Base-by-base conservation (phyloP, 257 asterid genomes). In the Perilla frutescens region DNA sequence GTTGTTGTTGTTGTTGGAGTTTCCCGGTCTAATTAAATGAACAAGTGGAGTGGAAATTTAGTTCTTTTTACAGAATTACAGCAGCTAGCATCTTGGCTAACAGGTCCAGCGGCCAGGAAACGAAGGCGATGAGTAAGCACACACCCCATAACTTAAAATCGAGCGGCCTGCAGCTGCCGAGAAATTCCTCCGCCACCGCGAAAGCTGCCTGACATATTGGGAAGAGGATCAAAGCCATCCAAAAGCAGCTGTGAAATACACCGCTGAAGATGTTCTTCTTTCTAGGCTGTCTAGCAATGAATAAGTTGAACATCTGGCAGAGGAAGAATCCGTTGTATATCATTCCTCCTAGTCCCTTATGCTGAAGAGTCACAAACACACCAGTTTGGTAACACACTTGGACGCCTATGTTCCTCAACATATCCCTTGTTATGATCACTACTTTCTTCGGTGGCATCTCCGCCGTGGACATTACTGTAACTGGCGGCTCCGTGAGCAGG, bases 371-470 rank as follows among this genome's bases (percentile, higher is more conserved):
- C 34, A 84, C 34, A 9, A 73, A 76, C 12, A 81, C 44, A 15
- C 40, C 20, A 26, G 69, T 78, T 73, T 75, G 85, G 53, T 81
- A 84, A 50, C 51, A 59, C 56, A 55, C 82, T 62, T 84, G 88
- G 34, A 78, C 0, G 56, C 20, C 41, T 7, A 64, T 64, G 70
- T 64, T 45, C 41, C 70, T 64, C 70, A 56, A 64, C 70, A 84
- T 78, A 14, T 58, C 66, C 50, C 55, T 73, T 12, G 80, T 81
- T 29, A 81, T 69, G 37, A 34, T n/a, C n/a, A n/a, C n/a, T n/a
- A n/a, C n/a, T n/a, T n/a, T n/a, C n/a, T n/a, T n/a, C n/a, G n/a
- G n/a, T n/a, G n/a, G n/a, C n/a, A n/a, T n/a, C n/a, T n/a, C n/a
- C n/a, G n/a, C n/a, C n/a, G n/a, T n/a, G n/a, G n/a, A n/a, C n/a